Evolutionary conservation across 129 eudicot species (phyloP).

Genomic region (Flaveria brownii): DNA sequence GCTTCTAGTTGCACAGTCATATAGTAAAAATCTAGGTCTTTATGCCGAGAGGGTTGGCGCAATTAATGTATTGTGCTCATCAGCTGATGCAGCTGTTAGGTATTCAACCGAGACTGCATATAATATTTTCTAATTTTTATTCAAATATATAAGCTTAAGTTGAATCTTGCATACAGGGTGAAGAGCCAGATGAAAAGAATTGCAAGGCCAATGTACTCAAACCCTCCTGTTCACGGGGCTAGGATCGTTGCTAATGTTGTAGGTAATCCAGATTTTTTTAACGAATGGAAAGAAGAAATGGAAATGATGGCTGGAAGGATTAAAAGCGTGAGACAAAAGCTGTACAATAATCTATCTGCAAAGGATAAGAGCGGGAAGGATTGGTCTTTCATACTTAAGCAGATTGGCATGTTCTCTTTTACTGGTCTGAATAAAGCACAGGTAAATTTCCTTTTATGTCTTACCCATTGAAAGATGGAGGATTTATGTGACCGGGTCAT

Average conservation of each 20-base stretch:
- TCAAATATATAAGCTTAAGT: conserved; percentile 4
- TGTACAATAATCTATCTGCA: conserved; percentile 62
- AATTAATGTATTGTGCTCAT: conserved; percentile 87
- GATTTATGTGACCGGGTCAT: not conserved
- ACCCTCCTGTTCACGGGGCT: conserved; percentile 98
- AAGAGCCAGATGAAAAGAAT: conserved; percentile 96
- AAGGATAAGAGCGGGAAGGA: conserved; percentile 88
- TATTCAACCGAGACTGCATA: conserved; percentile 28
- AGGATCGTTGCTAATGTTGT: conserved; percentile 89
- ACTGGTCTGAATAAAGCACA: conserved; percentile 92
- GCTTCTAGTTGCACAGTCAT: conserved; percentile 92
- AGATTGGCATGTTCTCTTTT: conserved; percentile 98
- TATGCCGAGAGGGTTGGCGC: conserved; percentile 98
- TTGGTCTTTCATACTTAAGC: conserved; percentile 90
- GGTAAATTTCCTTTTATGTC: conserved; percentile 40
- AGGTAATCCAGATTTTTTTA: conserved; percentile 74
- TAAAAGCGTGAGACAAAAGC: conserved; percentile 83
- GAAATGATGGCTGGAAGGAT: conserved; percentile 99
- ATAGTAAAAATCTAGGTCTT: conserved; percentile 91
- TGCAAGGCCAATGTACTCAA: conserved; percentile 99
- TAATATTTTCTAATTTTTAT: not conserved
- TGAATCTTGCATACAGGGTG: conserved; percentile 47
- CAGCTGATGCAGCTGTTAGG: conserved; percentile 90
- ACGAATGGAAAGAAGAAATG: conserved; percentile 97
- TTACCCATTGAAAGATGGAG: not conserved